Evolutionary conservation across 129 eudicot genomes (phyloP).

Genomic region (Artemisia argyi): DNA sequence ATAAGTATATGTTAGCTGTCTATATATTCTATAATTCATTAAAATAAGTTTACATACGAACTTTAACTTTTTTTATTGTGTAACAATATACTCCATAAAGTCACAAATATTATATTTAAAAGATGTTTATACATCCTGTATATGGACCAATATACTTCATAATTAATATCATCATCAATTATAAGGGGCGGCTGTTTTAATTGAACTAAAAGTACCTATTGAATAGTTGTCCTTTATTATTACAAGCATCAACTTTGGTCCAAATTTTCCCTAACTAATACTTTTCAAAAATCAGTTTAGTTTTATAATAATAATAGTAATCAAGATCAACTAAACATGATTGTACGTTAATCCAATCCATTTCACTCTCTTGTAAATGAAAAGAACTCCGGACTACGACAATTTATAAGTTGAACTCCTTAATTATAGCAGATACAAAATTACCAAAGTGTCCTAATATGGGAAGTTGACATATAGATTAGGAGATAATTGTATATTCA

Average conservation of each 20-base stretch:
- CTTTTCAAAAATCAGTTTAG: not conserved
- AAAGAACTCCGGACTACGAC: no score
- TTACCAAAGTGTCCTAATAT: not conserved
- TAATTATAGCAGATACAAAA: not conserved
- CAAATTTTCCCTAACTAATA: slow-evolving; percentile 6
- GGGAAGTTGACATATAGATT: slow-evolving; percentile 18
- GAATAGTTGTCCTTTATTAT: not conserved
- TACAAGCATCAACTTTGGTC: slow-evolving; percentile 11
- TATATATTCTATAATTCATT: no score
- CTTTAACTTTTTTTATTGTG: not conserved
- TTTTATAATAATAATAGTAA: not conserved
- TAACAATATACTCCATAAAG: not conserved
- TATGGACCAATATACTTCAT: not conserved
- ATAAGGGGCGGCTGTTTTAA: slow-evolving; percentile 2
- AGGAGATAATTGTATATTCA: not conserved
- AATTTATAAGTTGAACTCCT: no score
- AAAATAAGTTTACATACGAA: no score
- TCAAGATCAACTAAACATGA: not conserved
- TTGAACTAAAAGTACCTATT: slow-evolving; percentile 20
- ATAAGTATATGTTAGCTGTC: no score
- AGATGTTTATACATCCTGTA: not conserved
- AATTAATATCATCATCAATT: not conserved
- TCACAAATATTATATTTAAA: not conserved
- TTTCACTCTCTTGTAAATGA: not conserved
- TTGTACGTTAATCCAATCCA: not conserved